Base-by-base conservation (phyloP, 768 basidiomycete genomes). In the Pulveroboletus sp. region DNA sequence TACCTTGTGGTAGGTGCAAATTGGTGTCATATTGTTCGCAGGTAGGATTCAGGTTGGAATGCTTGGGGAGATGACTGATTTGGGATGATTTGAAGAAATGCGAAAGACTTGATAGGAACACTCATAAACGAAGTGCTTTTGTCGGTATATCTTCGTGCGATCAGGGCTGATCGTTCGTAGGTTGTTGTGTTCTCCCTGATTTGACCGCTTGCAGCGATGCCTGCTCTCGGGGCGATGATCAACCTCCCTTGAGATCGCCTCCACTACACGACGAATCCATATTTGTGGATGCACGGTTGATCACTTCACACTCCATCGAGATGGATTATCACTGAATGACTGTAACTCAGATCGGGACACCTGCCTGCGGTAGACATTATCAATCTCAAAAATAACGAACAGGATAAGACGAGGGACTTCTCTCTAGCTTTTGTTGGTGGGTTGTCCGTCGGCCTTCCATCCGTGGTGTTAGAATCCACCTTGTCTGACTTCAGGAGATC, bases 11-110 rank as follows among this genome's bases (percentile, higher is more conserved):
- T 30, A 55, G 43, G 26, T 76, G 75, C 51, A 68, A 59, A 49
- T 52, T 75, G 9, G 75, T 73, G 13, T 68, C 68, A 6, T 77
- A 77, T 45, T 77, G 76, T 52, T 77, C 75, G 1, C 68, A 58
- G 58, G 63, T 64, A 39, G 45, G 58, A 2, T 5, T 7, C 2
- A 7, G 3, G 17, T 39, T 41, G 9, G 8, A 16, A 22, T 19
- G 17, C 8, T 14, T 12, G 12, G 26, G 4, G 13, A 14, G 8
- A 14, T 37, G 29, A 8, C 32, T 50, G 6, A 36, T 34, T 39
- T 24, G 5, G 26, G 9, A 35, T 43, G 5, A n/a, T 14, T 14
- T 14, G 13, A 41, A 75, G 72, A 68, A 67, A 42, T 77, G 76
- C 47, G 71, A 74, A 53, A 60, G 51, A 20, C 50, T 40, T 14